Evolutionary conservation across 371 early-diverging fungal species (phyloP).

Genomic region (Coemansia sp.): DNA sequence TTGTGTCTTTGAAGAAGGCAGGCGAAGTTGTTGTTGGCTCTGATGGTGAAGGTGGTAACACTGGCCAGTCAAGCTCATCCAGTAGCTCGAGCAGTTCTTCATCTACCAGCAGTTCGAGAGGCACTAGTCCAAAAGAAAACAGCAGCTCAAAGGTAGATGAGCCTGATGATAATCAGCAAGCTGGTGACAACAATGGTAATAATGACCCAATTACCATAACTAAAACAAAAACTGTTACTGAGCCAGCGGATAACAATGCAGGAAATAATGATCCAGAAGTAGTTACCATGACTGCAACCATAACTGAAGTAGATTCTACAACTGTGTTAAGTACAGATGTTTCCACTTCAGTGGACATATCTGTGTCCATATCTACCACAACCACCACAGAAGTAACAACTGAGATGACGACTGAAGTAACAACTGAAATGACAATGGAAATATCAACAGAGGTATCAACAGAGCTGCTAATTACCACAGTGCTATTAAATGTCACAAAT

Average conservation of each 20-base stretch:
- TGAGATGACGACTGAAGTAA: background rate
- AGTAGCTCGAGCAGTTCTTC: background rate
- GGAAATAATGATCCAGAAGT: background rate
- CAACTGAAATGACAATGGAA: background rate
- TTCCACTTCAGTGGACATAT: no score
- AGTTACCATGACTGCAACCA: background rate
- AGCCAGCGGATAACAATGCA: background rate
- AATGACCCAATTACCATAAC: background rate
- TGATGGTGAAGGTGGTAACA: background rate
- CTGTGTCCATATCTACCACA: background rate
- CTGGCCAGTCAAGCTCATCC: background rate
- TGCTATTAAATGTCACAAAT: background rate
- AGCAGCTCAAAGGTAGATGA: background rate
- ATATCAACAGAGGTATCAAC: background rate
- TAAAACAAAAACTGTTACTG: background rate
- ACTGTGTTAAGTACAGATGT: no score
- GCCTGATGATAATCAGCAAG: background rate
- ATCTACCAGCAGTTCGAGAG: background rate
- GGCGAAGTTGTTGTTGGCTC: conserved; percentile 2
- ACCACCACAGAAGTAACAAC: background rate
- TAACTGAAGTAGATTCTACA: no score
- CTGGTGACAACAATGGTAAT: conserved; percentile 1
- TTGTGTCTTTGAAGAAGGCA: background rate
- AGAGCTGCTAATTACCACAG: background rate
- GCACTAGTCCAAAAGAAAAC: no score